Evolutionary conservation across 2,329 filamentous ascomycete species (phyloP).

Genomic region (Aspergillus flavus): DNA sequence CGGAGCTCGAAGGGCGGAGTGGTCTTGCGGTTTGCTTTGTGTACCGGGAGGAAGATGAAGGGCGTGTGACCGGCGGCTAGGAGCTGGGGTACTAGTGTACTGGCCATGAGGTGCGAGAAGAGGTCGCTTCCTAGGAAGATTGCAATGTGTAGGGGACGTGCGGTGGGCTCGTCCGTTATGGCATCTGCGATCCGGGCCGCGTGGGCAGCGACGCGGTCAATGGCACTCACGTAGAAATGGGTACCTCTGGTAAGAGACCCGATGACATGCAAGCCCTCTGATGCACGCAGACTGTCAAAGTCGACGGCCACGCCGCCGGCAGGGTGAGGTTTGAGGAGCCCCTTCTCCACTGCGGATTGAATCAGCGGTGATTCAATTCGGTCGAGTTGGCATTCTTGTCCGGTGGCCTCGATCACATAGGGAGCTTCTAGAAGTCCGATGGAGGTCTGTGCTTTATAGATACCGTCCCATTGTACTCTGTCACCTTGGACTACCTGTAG

Average conservation of each 20-base stretch:
- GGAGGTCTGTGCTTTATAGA: constrained; percentile 9
- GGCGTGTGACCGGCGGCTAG: constrained; percentile 14
- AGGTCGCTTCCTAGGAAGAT: constrained; percentile 13
- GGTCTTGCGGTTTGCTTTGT: not conserved
- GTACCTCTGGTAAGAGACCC: constrained; percentile 14
- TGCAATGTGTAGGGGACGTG: constrained; percentile 8
- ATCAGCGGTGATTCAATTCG: constrained; percentile 10
- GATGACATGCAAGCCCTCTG: constrained; percentile 10
- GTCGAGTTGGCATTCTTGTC: constrained; percentile 11
- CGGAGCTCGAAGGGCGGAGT: constrained; percentile 4
- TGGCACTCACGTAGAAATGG: constrained; percentile 14
- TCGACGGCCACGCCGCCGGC: constrained; percentile 13
- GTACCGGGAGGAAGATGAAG: constrained; percentile 13
- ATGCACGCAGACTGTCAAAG: constrained; percentile 10
- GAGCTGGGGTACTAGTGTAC: constrained; percentile 11
- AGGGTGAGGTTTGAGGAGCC: constrained; percentile 9
- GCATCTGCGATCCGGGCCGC: constrained; percentile 14
- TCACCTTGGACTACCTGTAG: constrained; percentile 10
- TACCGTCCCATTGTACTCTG: constrained; percentile 5
- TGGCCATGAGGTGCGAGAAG: constrained; percentile 12
- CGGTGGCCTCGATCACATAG: constrained; percentile 15
- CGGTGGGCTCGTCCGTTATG: constrained; percentile 8
- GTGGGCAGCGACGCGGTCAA: constrained; percentile 14
- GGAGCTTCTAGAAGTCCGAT: constrained; percentile 6
- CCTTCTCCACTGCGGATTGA: constrained; percentile 11